A percentile compares a stretch with the other conserved stretches of the same genome.
Conservation (phyloP, 208 protist genomes). For the Acanthamoeba culbertsoni region DNA sequence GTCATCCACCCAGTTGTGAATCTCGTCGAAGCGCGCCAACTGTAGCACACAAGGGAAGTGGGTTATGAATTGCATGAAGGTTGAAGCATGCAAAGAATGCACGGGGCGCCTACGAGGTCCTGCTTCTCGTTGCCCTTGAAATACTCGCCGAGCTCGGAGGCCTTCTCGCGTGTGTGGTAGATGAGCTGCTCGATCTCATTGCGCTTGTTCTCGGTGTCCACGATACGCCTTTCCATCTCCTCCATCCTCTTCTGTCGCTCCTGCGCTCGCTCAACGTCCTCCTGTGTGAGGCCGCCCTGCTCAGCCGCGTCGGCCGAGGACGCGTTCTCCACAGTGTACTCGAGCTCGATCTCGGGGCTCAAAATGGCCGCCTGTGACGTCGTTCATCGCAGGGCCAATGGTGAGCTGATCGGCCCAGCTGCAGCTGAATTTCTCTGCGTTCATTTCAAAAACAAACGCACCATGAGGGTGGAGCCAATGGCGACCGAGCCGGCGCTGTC, state of each 20-base stretch:
- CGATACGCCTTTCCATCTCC: background rate
- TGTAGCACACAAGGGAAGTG: background rate
- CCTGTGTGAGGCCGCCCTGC: background rate
- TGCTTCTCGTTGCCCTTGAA: background rate
- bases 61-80: background rate
- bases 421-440: background rate
- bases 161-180: background rate
- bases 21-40: background rate
- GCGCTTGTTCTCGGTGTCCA: constrained; percentile 29
- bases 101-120: background rate
- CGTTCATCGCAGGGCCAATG: background rate
- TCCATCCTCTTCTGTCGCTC: background rate
- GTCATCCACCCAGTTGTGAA: background rate
- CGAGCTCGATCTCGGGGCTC: constrained; percentile 25
- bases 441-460: background rate
- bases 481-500: constrained; percentile 32
- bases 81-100: background rate
- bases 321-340: constrained; percentile 20
- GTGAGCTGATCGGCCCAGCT: too few relatives aligned
- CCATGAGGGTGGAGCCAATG: constrained; percentile 40
- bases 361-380: background rate
- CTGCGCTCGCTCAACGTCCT: background rate
- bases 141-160: background rate
- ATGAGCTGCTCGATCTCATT: constrained; percentile 34
- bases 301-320: background rate